Evolutionary conservation across 1,284 basidiomycete genomes (phyloP), one percentile per base, ranked within the genome.

Genomic region (Apiotrichum montevideense): DNA sequence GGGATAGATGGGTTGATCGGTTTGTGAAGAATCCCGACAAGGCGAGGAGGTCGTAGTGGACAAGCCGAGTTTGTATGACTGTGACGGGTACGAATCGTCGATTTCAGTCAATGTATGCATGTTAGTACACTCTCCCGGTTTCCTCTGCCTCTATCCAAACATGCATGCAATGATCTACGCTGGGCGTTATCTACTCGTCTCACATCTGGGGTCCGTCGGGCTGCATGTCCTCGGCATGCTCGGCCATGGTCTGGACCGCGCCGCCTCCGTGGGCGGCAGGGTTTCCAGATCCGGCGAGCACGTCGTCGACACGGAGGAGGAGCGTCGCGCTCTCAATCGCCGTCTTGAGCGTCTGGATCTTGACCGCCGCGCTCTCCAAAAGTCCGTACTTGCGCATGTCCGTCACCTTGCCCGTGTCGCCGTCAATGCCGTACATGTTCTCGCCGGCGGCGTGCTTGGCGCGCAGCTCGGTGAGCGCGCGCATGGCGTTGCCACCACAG

Each of bases 331-430:
- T 89, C 85, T 98, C 93, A 65, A 98, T 88, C 14, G 95, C 94
- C 9, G 95, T 98, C 83, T 98, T 98, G 71, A 97, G 80, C 15
- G 87, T 98, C 81, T 98, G 95, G 51, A 96, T 88, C 87, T 98
- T 98, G 69, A 99, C 94, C 61, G 90, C 93, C 2, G 94, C 92
- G 42, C 87, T 90, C 79, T 98, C 96, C 65, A 93, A 91, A 56
- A 98, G 79, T 0, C 93, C 93, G 73, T 97, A 96, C 52, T 80
- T 78, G 73, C 91, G 92, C 95, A 98, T 98, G 73, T 98, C 90
- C 41, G 88, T 88, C 44, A 96, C 86, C 76, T 94, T 95, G 45
- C 94, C 95, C 3, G 87, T 91, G 70, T 97, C 89, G 39, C 95
- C 95, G 66, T 98, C 87, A 52, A 98, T 87, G 57, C 95, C 96